A percentile compares a stretch with the other conserved stretches of the same genome.
These are phyloP conservation scores for Verticillium albo-atrum DNA, from an alignment of 2,329 filamentous ascomycete genomes.

Conservation along the genomic window DNA sequence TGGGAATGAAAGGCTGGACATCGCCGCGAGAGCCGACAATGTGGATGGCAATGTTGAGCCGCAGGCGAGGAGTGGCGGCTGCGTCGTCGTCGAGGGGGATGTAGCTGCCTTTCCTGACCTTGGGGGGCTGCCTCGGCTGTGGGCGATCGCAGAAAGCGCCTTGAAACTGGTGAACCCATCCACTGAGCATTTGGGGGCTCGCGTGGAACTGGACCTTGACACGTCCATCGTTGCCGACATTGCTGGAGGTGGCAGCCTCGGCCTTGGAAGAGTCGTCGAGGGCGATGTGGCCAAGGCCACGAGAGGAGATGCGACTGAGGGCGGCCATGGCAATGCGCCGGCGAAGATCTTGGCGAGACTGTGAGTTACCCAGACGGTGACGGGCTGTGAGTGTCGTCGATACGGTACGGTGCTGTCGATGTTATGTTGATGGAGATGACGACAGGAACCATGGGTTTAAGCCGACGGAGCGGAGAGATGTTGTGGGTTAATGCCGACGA, in stretches of 20 bases:
- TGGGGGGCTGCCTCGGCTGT: neutral
- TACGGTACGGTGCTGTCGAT: neutral
- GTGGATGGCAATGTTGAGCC: conserved; percentile 26
- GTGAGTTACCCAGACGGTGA: neutral
- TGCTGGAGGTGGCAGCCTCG: conserved; percentile 16
- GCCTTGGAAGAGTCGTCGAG: conserved; percentile 16
- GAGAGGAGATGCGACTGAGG: conserved; percentile 21
- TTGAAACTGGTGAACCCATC: conserved; percentile 20
- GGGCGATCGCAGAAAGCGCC: conserved; percentile 3
- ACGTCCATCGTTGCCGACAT: conserved; percentile 23
- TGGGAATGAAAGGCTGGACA: conserved; percentile 51
- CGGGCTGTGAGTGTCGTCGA: neutral
- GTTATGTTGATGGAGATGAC: neutral
- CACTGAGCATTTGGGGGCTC: conserved; percentile 18
- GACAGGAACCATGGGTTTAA: neutral
- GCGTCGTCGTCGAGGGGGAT: conserved; percentile 4
- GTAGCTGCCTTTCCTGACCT: neutral
- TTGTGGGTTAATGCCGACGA: neutral
- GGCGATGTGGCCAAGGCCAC: conserved; percentile 19
- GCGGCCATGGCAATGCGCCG: conserved; percentile 16
- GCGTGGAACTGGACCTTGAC: conserved; percentile 24
- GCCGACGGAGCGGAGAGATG: neutral
- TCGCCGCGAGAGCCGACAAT: conserved; percentile 25
- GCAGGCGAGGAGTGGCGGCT: conserved; percentile 9
- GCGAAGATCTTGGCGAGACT: neutral